A percentile compares a stretch with the other conserved stretches of the same genome.
phyloP scores from a whole-genome alignment of 129 eudicot species.

The carrot (Daucus carota) region DH1_v3.0 NC_030388.2:29624501-29625000 shows the following conservation, averaged over 20 bases:
- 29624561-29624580: conserved; percentile 75
- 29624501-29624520: conserved; percentile 41
- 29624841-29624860: conserved; percentile 48
- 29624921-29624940: conserved; percentile 50
- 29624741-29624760: neutral
- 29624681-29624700: conserved; percentile 49
- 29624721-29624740: neutral
- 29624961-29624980: conserved; percentile 43
- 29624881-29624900: conserved; percentile 50
- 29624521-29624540: conserved; percentile 40
- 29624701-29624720: conserved; percentile 39
- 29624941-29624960: conserved; percentile 73
- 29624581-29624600: conserved; percentile 56
- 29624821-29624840: too few species aligned
- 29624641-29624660: conserved; percentile 15
- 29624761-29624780: neutral
- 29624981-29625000: conserved; percentile 47
- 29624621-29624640: conserved; percentile 13
- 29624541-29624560: conserved; percentile 69
- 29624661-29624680: conserved; percentile 31
- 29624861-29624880: conserved; percentile 52
- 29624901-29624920: conserved; percentile 49
- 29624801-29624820: neutral
- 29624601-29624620: conserved; percentile 22
- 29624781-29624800: neutral